Evolutionary conservation across 257 asterid species (phyloP).

Genomic region (Gentiana straminea): DNA sequence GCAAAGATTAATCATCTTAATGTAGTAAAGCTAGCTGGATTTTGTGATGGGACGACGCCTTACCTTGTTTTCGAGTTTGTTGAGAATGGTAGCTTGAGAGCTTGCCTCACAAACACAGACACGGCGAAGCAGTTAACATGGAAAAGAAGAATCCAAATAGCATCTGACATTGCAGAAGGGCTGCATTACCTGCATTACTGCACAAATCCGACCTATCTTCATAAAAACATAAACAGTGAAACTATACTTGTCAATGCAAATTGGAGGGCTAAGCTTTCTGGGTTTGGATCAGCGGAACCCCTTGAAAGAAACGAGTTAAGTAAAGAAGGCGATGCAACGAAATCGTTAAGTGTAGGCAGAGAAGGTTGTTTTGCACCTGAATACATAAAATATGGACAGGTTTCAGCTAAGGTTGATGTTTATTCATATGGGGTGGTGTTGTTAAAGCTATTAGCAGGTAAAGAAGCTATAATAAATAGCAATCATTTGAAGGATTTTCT

Average conservation of each 20-base stretch:
- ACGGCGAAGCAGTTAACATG: conserved; percentile 14
- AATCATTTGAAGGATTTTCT: conserved; percentile 6
- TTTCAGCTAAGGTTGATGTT: conserved; percentile 10
- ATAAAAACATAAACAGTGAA: conserved; percentile 13
- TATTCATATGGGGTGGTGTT: conserved; percentile 17
- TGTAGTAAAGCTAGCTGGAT: conserved; percentile 17
- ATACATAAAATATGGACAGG: conserved; percentile 1
- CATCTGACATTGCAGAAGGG: conserved; percentile 19
- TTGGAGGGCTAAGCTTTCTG: conserved; percentile 19
- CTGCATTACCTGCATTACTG: conserved; percentile 18
- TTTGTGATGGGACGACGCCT: conserved; percentile 11
- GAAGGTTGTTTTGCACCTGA: conserved; percentile 12
- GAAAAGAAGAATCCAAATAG: conserved; percentile 13
- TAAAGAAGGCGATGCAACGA: background rate
- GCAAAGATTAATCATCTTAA: conserved; percentile 20
- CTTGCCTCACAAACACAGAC: conserved; percentile 9
- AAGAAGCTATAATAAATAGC: conserved; percentile 1
- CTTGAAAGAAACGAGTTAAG: conserved; percentile 3
- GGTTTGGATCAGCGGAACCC: conserved; percentile 13
- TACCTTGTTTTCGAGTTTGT: conserved; percentile 14
- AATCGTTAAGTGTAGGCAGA: background rate
- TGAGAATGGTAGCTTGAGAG: conserved; percentile 14
- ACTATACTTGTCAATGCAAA: conserved; percentile 8
- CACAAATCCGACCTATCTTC: conserved; percentile 22
- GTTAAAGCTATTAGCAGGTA: conserved; percentile 10